A percentile compares a stretch with the other conserved stretches of the same genome.
phyloP scores from a whole-genome alignment of 768 basidiomycete genomes.

The Mrakia blollopis region DNA sequence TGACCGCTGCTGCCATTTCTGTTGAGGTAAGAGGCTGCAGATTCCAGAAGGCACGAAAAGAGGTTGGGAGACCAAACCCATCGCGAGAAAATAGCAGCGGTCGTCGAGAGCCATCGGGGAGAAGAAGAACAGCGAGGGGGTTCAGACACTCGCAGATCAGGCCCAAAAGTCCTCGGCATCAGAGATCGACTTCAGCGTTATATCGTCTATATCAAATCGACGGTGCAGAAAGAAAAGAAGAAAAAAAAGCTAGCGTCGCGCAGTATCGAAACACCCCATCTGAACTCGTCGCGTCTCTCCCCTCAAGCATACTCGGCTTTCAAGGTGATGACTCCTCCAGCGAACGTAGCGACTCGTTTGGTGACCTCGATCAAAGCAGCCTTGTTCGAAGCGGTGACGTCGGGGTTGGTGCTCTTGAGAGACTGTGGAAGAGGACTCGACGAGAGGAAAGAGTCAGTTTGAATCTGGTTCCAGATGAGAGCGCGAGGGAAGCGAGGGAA shows the following conservation, averaged over 20 bases:
- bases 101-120: too few species aligned
- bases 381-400: background rate
- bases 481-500: background rate
- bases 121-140: too few species aligned
- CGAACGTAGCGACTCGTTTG: background rate
- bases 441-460: background rate
- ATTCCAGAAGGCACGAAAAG: background rate
- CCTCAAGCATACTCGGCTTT: background rate
- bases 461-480: background rate
- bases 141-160: too few species aligned
- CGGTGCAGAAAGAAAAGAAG: too few species aligned
- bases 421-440: background rate
- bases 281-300: background rate
- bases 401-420: background rate
- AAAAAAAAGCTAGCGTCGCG: too few species aligned
- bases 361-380: background rate
- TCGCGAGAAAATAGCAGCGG: background rate
- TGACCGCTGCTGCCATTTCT: background rate
- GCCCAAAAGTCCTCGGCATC: too few species aligned
- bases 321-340: background rate
- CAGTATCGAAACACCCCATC: too few species aligned
- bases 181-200: too few species aligned
- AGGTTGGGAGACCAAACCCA: background rate
- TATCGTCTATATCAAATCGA: too few species aligned
- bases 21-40: background rate